These are phyloP conservation scores for Boletus huronensis DNA, from an alignment of 768 basidiomycete species.

Conservation along the genomic window DNA sequence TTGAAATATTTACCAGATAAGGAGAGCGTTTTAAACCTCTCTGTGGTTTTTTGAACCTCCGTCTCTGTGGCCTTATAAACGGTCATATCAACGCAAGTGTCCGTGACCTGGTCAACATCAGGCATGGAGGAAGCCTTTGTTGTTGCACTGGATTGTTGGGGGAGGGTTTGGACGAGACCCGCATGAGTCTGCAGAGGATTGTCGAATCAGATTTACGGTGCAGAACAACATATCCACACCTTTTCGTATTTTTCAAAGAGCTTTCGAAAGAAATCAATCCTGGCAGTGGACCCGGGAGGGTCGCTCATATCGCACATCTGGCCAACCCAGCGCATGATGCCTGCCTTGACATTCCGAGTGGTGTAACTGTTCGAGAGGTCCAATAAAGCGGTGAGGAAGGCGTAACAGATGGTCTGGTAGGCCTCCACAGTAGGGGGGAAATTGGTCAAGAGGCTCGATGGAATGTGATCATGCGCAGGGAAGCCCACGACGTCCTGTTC, in stretches of 20 bases:
- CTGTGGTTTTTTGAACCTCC: background rate
- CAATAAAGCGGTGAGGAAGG: conserved; percentile 9
- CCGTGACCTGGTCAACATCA: background rate
- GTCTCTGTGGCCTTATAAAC: background rate
- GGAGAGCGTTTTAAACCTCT: background rate
- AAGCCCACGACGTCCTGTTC: background rate
- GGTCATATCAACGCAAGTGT: background rate
- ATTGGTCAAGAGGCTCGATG: background rate
- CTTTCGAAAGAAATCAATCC: background rate
- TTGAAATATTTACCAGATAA: background rate
- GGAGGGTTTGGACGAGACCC: background rate
- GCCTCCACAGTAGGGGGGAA: background rate
- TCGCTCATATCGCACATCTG: background rate
- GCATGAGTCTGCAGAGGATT: background rate
- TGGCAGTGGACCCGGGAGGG: background rate
- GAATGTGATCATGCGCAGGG: background rate
- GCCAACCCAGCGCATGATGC: background rate
- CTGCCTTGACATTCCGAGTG: too few species aligned
- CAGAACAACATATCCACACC: background rate
- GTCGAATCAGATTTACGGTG: too few species aligned
- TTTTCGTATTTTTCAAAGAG: background rate
- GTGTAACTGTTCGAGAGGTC: too few species aligned
- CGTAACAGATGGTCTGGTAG: conserved; percentile 1
- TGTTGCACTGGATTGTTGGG: background rate
- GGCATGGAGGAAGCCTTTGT: background rate